Percentiles rank a stretch among this genome's conserved stretches.
Conservation (phyloP, 2,329 filamentous ascomycete species). For the Rhinocladiella mackenziei region DNA sequence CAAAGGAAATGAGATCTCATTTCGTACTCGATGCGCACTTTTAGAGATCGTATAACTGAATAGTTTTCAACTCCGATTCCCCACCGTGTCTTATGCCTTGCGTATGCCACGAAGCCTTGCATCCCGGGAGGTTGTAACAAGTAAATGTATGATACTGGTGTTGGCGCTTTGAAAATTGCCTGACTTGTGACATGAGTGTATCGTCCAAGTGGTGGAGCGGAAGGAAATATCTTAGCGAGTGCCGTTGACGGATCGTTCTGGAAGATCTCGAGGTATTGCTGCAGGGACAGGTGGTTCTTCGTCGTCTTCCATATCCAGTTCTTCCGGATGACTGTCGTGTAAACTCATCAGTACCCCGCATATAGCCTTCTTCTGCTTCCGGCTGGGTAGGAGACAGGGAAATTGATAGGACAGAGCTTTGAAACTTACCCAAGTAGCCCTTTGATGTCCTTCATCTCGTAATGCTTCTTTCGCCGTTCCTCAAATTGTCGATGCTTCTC, state of each 20-base stretch:
- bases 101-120: too few species aligned
- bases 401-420: too few species aligned
- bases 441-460: constrained; percentile 97
- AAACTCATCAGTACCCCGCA: not conserved
- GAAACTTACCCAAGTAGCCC: constrained; percentile 69
- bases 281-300: constrained; percentile 50
- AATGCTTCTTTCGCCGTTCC: constrained; percentile 88
- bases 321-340: constrained; percentile 56
- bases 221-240: constrained; percentile 17
- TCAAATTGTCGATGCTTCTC: constrained; percentile 94
- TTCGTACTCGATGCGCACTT: too few species aligned
- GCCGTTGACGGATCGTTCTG: constrained; percentile 35
- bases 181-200: too few species aligned
- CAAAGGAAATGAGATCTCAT: constrained; percentile 24
- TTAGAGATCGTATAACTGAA: too few species aligned
- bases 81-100: too few species aligned
- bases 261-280: constrained; percentile 39
- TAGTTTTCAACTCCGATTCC: too few species aligned
- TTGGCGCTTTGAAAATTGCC: too few species aligned
- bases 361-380: not conserved
- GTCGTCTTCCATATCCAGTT: constrained; percentile 58
- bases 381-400: not conserved
- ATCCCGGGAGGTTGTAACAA: too few species aligned
- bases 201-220: too few species aligned
- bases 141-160: too few species aligned